phyloP scores from a whole-genome alignment of 495 filamentous ascomycete species.

The Evernia prunastri region DNA sequence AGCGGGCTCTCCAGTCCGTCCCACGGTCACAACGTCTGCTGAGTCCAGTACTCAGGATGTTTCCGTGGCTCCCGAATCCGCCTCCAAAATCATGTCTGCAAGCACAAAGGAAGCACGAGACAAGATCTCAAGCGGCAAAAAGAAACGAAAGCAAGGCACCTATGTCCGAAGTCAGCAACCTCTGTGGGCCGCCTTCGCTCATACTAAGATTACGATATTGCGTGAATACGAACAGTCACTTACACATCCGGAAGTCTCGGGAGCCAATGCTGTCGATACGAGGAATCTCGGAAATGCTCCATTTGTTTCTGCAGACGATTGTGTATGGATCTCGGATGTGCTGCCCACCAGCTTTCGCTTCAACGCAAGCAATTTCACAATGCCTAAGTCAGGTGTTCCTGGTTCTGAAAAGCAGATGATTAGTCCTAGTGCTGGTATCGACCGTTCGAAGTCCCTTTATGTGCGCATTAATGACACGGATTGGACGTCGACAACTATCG shows the following conservation, averaged over 20 bases:
- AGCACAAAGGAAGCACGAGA: slow-evolving; percentile 50
- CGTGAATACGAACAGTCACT: slow-evolving; percentile 88
- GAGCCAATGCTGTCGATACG: slow-evolving; percentile 68
- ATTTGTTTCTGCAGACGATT: slow-evolving; percentile 61
- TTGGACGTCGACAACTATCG: slow-evolving; percentile 77
- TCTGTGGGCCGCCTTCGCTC: slow-evolving; percentile 89
- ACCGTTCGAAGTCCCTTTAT: slow-evolving; percentile 69
- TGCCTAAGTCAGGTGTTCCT: background rate
- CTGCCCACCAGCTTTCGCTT: slow-evolving; percentile 78
- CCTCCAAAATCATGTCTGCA: slow-evolving; percentile 47
- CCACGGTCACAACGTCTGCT: slow-evolving; percentile 29
- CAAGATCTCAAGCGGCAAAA: slow-evolving; percentile 60
- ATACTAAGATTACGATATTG: slow-evolving; percentile 87
- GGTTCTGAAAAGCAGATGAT: slow-evolving; percentile 16
- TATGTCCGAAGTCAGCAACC: slow-evolving; percentile 85
- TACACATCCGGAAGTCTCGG: slow-evolving; percentile 62
- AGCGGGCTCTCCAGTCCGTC: slow-evolving; percentile 37
- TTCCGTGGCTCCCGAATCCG: slow-evolving; percentile 43
- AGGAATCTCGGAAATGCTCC: slow-evolving; percentile 75
- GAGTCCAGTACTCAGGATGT: slow-evolving; percentile 43
- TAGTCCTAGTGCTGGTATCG: slow-evolving; percentile 41
- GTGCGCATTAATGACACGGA: slow-evolving; percentile 82
- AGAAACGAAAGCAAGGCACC: slow-evolving; percentile 80
- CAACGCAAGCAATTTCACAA: slow-evolving; percentile 60
- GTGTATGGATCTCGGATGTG: slow-evolving; percentile 83